Evolutionary conservation across 2,329 filamentous ascomycete species (phyloP), one percentile per base, ranked within the genome.

Genomic region (Cercospora citrullina): DNA sequence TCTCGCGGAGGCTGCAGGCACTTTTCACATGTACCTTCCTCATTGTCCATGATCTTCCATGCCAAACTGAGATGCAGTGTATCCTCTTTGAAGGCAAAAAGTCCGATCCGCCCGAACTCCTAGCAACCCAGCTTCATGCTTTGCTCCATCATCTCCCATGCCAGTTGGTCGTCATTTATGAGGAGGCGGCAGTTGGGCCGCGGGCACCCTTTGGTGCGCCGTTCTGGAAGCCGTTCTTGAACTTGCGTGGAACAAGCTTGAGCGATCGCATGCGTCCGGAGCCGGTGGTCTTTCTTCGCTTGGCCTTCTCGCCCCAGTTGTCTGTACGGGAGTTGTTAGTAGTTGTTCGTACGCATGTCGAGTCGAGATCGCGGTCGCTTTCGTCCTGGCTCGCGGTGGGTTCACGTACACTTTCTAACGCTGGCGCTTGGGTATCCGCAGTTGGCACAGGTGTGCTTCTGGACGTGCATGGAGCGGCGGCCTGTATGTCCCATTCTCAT

Each of bases 291-390:
- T 97, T 98, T 91, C 95, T 96, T 85, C 95, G 89, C 93, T 98
- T 98, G 80, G 94, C 94, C 92, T 99, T 99, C 90, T 98, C 94
- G 84, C 92, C 89, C 95, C 95, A 99, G 92, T 99, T 97, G 91
- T 90, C 94, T 98, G 81, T 82, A 48, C 18, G 53, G 30, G 53
- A 45, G 55, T 39, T 67, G 62, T 73, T 68, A 73, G 71, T 71
- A 39, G 45, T n/a, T 62, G 59, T 16, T 62, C 33, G 33, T 23
- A 21, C 21, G 12, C n/a, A 26, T 30, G 16, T 57, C 28, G 65
- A 14, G 10, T 51, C 23, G 58, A 45, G 60, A 58, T 63, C 61
- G 55, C 66, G 51, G 63, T 63, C 57, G 65, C 51, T 45, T 33
- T 23, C 39, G 63, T 51, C 28, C 55, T 33, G 23, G 59, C 33